phyloP scores from a whole-genome alignment of 352 stramenopile species.

The Pythium rhizo-oryzae region DNA sequence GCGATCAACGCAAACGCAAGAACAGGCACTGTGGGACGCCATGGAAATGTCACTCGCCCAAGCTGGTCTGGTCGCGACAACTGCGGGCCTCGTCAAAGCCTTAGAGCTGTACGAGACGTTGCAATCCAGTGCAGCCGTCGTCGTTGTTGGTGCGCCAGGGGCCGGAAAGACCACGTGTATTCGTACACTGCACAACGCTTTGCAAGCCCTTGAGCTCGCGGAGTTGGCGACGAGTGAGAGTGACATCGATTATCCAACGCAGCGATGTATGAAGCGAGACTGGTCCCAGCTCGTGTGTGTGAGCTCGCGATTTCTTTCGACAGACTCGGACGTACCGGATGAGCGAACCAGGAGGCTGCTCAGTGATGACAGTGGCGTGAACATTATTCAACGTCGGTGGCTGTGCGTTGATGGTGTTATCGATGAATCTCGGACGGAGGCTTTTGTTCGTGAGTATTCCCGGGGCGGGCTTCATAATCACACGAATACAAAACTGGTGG shows the following conservation, averaged over 20 bases:
- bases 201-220: slow-evolving; percentile 46
- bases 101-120: slow-evolving; percentile 47
- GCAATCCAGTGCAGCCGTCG: slow-evolving; percentile 28
- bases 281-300: slow-evolving; percentile 14
- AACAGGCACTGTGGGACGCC: slow-evolving; percentile 47
- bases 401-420: slow-evolving; percentile 22
- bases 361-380: not conserved
- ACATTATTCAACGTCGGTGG: not conserved
- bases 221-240: slow-evolving; percentile 5
- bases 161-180: slow-evolving; percentile 58
- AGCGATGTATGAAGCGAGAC: not conserved
- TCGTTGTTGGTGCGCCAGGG: slow-evolving; percentile 44
- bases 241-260: not conserved
- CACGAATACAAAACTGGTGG: not conserved
- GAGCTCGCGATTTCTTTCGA: slow-evolving; percentile 11
- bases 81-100: slow-evolving; percentile 30
- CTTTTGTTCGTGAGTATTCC: not conserved
- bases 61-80: slow-evolving; percentile 17
- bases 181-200: slow-evolving; percentile 46
- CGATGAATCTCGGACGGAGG: not conserved
- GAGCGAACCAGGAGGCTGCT: not conserved
- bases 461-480: not conserved
- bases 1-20: slow-evolving; percentile 17
- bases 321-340: not conserved
- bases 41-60: slow-evolving; percentile 50